Evolutionary conservation across 2,329 filamentous ascomycete species (phyloP).

Genomic region (Calonectria multiphialidica): DNA sequence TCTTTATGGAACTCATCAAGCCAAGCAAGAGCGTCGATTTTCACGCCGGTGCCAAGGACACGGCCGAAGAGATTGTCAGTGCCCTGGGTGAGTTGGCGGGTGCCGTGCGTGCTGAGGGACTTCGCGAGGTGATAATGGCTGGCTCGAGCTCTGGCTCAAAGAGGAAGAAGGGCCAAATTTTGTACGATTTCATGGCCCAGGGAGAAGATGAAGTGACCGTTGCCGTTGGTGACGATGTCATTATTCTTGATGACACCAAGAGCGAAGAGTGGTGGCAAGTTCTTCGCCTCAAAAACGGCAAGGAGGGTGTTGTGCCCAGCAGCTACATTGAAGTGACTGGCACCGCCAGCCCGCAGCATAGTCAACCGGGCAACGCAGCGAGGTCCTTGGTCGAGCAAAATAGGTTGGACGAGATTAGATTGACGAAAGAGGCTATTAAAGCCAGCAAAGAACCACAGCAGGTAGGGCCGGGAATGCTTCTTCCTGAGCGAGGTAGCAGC

Average conservation of each 20-base stretch:
- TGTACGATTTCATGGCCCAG: slow-evolving; percentile 97
- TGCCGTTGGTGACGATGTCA: slow-evolving; percentile 87
- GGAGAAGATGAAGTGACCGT: slow-evolving; percentile 97
- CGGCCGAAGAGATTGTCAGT: slow-evolving; percentile 91
- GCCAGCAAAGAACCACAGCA: slow-evolving; percentile 68
- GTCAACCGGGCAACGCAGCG: slow-evolving; percentile 63
- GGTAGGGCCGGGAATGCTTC: slow-evolving; percentile 81
- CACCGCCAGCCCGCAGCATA: slow-evolving; percentile 64
- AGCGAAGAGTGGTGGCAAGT: slow-evolving; percentile 99
- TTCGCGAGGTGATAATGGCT: slow-evolving; percentile 88
- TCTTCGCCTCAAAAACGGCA: slow-evolving; percentile 87
- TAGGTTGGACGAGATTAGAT: slow-evolving; percentile 82
- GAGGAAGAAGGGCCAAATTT: slow-evolving; percentile 88
- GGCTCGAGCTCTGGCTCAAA: slow-evolving; percentile 74
- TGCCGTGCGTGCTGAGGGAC: slow-evolving; percentile 82
- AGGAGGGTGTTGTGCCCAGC: slow-evolving; percentile 95
- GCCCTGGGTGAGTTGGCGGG: slow-evolving; percentile 91
- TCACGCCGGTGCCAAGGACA: slow-evolving; percentile 97
- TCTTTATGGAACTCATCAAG: slow-evolving; percentile 92
- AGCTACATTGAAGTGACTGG: slow-evolving; percentile 94
- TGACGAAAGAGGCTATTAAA: slow-evolving; percentile 84
- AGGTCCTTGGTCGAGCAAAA: slow-evolving; percentile 82
- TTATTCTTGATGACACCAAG: slow-evolving; percentile 88
- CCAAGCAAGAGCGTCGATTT: slow-evolving; percentile 97
- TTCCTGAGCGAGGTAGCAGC: slow-evolving; percentile 85